Base-by-base conservation (phyloP, 2,329 filamentous ascomycete species). In the Didymella lethalis region DNA sequence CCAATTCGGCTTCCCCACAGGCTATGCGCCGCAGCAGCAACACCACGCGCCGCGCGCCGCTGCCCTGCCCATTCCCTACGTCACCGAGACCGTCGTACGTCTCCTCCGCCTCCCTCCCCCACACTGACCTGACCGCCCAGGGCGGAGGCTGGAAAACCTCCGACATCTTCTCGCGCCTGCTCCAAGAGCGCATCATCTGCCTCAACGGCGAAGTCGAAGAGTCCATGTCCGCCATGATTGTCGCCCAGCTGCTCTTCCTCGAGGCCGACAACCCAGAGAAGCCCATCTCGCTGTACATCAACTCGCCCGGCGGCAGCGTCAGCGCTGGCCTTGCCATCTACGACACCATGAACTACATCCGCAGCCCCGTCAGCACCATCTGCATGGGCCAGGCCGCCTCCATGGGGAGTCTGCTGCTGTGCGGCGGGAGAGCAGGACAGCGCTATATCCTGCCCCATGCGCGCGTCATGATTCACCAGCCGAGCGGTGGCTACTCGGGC, bases 331-430 rank as follows among this genome's bases (percentile, higher is more conserved):
- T 89, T 60, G 93, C 95, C 26, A 98, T 99, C 72, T 99, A 99
- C 83, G 95, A 99, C 77, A 99, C 95, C 12, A 98, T 99, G 94
- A 88, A 90, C 68, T 99, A 99, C 78, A 98, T 99, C 75, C 88
- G 90, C 61, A 91, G 91, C 2, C 92, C 94, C 1, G 93, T 99
- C 0, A 94, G 90, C 43, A 99, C 95, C 0, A 95, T 99, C 29
- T 98, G 95, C 73, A 86, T 99, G 43, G 95, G 95, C 7, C 92
- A 96, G 71, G 95, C 96, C 0, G 94, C 95, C 1, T 95, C 90
- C 3, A 99, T 99, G 95, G 95, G 93, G 6, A 92, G 90, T 1
- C 83, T 99, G 25, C 83, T 99, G 1, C 86, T 99, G 0, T 90
- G 91, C 47, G 95, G 94, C 46, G 95, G 96, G 20, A 87, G 92